Evolutionary conservation across 306 rosid genomes (phyloP).

Genomic region (Begonia loranthoides): DNA sequence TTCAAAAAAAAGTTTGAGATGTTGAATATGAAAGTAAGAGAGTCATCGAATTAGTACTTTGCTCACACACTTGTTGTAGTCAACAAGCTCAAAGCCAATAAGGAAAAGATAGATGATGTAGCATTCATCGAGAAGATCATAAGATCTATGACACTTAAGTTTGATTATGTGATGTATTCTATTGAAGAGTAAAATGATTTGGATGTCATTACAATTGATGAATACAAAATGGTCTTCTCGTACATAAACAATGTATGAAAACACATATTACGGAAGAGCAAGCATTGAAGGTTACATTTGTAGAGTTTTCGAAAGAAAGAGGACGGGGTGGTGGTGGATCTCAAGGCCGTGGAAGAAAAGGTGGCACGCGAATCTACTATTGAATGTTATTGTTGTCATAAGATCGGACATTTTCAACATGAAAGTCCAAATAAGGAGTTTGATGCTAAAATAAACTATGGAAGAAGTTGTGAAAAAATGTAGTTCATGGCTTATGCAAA

Average conservation of each 20-base stretch:
- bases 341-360: not conserved
- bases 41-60: not conserved
- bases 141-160: not conserved
- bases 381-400: no score
- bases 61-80: not conserved
- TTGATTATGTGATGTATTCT: no score
- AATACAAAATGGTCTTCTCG: not conserved
- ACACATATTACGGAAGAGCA: not conserved
- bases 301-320: not conserved
- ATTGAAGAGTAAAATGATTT: not conserved
- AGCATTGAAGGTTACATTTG: no score
- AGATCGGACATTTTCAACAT: no score
- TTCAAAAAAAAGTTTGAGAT: no score
- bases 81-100: not conserved
- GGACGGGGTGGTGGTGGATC: not conserved
- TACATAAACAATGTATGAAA: not conserved
- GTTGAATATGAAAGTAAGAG: no score
- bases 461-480: not conserved
- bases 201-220: not conserved
- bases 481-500: slow-evolving; percentile 1
- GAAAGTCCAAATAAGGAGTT: no score
- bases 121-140: not conserved
- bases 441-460: not conserved
- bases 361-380: not conserved
- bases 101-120: not conserved